These are phyloP conservation scores for Chlorella sp. DNA, from an alignment of 139 green algal genomes.

Conservation along the genomic window DNA sequence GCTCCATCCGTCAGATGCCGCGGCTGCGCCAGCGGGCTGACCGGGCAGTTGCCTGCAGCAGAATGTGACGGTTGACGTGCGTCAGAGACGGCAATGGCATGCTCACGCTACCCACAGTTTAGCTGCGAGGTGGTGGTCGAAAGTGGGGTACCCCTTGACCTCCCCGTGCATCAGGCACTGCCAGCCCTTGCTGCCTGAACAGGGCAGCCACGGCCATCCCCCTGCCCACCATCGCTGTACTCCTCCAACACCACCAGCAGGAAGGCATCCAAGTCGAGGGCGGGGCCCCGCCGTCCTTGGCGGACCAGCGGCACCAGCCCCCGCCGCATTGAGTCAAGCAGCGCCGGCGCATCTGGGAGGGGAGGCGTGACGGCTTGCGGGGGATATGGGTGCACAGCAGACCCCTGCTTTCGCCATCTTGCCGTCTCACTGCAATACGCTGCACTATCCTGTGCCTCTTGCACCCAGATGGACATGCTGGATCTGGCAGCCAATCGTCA, in stretches of 20 bases:
- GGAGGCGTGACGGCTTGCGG: no score
- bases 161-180: background rate
- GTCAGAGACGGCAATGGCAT: no score
- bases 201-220: background rate
- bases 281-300: slow-evolving; percentile 40
- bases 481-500: no score
- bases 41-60: slow-evolving; percentile 56
- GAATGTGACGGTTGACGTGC: background rate
- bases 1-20: slow-evolving; percentile 60
- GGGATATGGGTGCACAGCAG: no score
- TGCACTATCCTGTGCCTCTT: background rate
- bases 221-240: slow-evolving; percentile 42
- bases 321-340: slow-evolving; percentile 36
- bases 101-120: background rate
- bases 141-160: background rate
- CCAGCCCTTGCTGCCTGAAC: background rate
- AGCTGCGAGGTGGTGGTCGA: background rate
- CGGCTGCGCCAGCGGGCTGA: slow-evolving; percentile 50
- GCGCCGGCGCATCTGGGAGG: slow-evolving; percentile 35
- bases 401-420: no score
- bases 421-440: background rate
- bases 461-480: background rate
- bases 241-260: slow-evolving; percentile 63
- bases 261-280: slow-evolving; percentile 64
- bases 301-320: slow-evolving; percentile 49